phyloP scores from a whole-genome alignment of 2,329 filamentous ascomycete species.

The Fusarium robinianum region DNA sequence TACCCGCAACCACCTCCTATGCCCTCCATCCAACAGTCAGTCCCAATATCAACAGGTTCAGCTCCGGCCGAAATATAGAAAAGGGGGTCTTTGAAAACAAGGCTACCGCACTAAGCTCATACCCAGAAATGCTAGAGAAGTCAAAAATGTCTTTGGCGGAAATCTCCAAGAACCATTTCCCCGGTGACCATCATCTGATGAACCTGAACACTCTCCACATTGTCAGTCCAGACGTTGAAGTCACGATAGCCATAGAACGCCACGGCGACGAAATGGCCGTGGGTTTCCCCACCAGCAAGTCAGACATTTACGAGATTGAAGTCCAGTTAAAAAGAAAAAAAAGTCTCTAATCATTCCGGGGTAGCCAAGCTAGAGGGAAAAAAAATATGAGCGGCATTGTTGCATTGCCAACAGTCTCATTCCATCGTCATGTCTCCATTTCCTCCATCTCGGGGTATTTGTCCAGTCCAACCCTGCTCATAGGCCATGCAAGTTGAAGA shows the following conservation, averaged over 20 bases:
- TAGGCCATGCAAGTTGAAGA: slow-evolving; percentile 4
- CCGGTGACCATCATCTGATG: not conserved
- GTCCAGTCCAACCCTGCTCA: slow-evolving; percentile 8
- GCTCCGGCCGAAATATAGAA: not conserved
- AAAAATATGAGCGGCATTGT: not conserved
- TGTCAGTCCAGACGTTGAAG: slow-evolving; percentile 3
- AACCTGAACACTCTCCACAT: not conserved
- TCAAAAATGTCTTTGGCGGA: no score
- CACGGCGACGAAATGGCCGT: not conserved
- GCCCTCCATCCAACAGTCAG: no score
- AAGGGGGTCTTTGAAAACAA: not conserved
- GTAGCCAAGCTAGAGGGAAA: slow-evolving; percentile 2
- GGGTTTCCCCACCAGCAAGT: not conserved
- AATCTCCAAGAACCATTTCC: no score
- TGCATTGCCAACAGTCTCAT: slow-evolving; percentile 9
- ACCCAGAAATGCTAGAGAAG: no score
- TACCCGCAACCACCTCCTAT: no score
- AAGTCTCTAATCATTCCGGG: slow-evolving; percentile 5
- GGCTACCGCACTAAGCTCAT: not conserved
- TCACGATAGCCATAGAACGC: slow-evolving; percentile 7
- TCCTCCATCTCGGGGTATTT: slow-evolving; percentile 28
- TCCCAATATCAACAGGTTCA: no score
- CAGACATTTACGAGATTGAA: slow-evolving; percentile 15
- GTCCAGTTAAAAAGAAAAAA: slow-evolving; percentile 13
- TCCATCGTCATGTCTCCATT: slow-evolving; percentile 8